phyloP scores from a whole-genome alignment of 1,284 basidiomycete species.

The Rhodofomes roseus region DNA sequence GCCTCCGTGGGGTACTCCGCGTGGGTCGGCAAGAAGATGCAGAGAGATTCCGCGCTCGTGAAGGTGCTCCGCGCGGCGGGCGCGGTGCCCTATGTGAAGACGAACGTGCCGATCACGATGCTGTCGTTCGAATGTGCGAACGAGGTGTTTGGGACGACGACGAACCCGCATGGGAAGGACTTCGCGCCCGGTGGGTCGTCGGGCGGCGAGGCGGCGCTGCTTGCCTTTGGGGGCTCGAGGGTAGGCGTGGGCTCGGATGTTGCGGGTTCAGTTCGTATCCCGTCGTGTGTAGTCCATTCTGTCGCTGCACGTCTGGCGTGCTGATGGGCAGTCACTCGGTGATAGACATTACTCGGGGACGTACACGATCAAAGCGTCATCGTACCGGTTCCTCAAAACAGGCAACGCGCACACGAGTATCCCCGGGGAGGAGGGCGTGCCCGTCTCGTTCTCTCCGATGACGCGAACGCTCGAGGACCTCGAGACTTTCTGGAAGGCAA shows the following conservation, averaged over 20 bases:
- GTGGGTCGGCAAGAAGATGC: slow-evolving; percentile 48
- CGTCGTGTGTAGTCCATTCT: background rate
- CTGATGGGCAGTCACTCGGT: background rate
- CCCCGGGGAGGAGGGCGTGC: slow-evolving; percentile 49
- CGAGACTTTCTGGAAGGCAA: slow-evolving; percentile 32
- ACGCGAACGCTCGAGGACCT: slow-evolving; percentile 30
- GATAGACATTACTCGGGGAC: slow-evolving; percentile 43
- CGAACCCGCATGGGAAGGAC: slow-evolving; percentile 64
- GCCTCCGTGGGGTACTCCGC: slow-evolving; percentile 74
- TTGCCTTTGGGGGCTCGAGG: slow-evolving; percentile 73
- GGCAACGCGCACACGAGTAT: slow-evolving; percentile 45
- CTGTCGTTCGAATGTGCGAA: slow-evolving; percentile 87
- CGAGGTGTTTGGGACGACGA: slow-evolving; percentile 73
- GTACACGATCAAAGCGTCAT: slow-evolving; percentile 31
- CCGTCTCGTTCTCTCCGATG: slow-evolving; percentile 31
- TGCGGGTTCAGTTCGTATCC: slow-evolving; percentile 53
- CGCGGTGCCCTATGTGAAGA: slow-evolving; percentile 62
- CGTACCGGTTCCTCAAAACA: slow-evolving; percentile 45
- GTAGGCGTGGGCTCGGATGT: slow-evolving; percentile 81
- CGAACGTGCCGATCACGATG: slow-evolving; percentile 83
- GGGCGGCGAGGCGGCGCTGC: slow-evolving; percentile 75
- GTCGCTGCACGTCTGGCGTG: slow-evolving; percentile 20
- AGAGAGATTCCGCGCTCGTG: slow-evolving; percentile 55
- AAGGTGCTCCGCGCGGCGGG: slow-evolving; percentile 50
- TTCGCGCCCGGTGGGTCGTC: slow-evolving; percentile 76